Evolutionary conservation across 768 basidiomycete species (phyloP).

Genomic region (Daedaleopsis nitida): DNA sequence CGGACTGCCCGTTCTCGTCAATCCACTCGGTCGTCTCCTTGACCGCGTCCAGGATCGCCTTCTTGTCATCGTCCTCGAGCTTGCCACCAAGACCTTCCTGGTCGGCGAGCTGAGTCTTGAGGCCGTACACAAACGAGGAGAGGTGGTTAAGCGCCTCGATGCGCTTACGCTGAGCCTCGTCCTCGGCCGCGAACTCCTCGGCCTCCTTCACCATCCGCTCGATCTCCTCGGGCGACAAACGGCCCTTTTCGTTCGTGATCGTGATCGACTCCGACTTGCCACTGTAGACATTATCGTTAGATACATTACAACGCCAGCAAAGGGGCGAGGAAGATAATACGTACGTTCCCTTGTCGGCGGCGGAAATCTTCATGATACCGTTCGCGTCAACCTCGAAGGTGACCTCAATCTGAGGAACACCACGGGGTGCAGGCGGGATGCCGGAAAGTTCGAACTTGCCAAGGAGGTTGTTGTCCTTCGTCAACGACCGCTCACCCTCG

Average conservation of each 20-base stretch:
- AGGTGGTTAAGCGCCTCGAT: constrained; percentile 84
- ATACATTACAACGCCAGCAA: background rate
- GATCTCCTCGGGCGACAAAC: constrained; percentile 66
- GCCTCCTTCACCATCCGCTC: constrained; percentile 96
- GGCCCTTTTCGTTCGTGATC: constrained; percentile 95
- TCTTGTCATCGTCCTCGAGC: constrained; percentile 79
- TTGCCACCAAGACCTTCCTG: constrained; percentile 92
- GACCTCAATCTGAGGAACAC: constrained; percentile 97
- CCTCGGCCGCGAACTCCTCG: constrained; percentile 85
- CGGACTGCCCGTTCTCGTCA: constrained; percentile 77
- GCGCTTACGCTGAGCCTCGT: constrained; percentile 76
- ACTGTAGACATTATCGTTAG: constrained; percentile 49
- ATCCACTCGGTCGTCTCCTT: constrained; percentile 95
- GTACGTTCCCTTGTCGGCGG: constrained; percentile 87
- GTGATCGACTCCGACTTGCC: constrained; percentile 89
- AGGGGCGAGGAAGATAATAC: constrained; percentile 26
- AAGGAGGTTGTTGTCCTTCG: constrained; percentile 98
- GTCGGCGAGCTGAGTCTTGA: constrained; percentile 88
- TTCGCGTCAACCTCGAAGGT: constrained; percentile 70
- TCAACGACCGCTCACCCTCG: constrained; percentile 95
- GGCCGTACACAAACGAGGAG: constrained; percentile 81
- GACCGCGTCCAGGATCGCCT: constrained; percentile 76
- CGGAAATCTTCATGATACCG: constrained; percentile 84
- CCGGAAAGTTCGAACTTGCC: constrained; percentile 94
- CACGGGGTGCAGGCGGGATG: constrained; percentile 94